Conservation (phyloP, 176 grass and related monocot species). For the Ensete glaucum region DNA sequence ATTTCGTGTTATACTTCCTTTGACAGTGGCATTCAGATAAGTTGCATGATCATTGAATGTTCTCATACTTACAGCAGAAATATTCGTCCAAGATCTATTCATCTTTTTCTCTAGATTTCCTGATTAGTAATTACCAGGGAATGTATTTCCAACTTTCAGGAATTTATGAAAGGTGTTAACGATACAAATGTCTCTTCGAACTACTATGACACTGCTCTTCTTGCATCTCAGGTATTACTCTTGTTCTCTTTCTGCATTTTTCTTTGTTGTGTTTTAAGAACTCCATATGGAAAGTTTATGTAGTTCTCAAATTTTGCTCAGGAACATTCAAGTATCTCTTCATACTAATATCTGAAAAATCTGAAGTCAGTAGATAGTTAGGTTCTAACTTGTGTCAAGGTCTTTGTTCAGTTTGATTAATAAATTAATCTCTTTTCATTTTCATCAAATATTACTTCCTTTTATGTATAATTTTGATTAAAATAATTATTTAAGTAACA, state of each 20-base stretch:
- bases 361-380: no score
- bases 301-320: background rate
- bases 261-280: background rate
- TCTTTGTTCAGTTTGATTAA: no score
- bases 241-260: conserved; percentile 9
- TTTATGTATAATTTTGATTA: no score
- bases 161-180: conserved; percentile 68
- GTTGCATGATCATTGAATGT: background rate
- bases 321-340: background rate
- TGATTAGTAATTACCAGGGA: background rate
- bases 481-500: no score
- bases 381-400: no score
- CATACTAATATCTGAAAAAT: no score
- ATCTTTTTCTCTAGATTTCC: background rate
- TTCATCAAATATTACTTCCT: no score
- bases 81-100: background rate
- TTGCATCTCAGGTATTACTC: conserved; percentile 72
- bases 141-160: conserved; percentile 30
- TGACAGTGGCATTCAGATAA: background rate
- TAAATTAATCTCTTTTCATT: no score
- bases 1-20: no score
- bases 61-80: background rate
- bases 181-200: conserved; percentile 45
- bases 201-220: conserved; percentile 56
- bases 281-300: background rate